A percentile compares a stretch with the other conserved stretches of the same genome.
Conservation (phyloP, 2,329 filamentous ascomycete species). For the Aspergillus fijiensis region DNA sequence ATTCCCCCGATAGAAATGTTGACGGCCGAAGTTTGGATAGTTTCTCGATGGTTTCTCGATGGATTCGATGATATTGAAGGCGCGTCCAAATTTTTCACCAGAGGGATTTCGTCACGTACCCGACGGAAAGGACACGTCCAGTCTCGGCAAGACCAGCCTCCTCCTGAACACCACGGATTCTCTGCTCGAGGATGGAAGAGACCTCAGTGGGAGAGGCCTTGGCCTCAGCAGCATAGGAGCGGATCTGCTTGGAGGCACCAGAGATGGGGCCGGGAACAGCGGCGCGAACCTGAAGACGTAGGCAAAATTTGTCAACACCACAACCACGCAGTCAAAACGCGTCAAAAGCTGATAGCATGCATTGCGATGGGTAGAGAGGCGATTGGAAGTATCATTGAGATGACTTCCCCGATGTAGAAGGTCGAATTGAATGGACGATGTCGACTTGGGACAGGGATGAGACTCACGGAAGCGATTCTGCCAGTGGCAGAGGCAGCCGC, state of each 20-base stretch:
- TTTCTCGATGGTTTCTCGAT: constrained; percentile 17
- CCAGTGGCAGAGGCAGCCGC: constrained; percentile 88
- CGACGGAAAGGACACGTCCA: constrained; percentile 96
- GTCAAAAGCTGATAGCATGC: constrained; percentile 22
- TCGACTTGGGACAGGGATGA: constrained; percentile 46
- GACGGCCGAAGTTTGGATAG: constrained; percentile 19
- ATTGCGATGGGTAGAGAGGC: constrained; percentile 22
- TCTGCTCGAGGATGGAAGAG: constrained; percentile 98
- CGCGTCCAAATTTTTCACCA: constrained; percentile 32
- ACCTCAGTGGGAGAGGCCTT: constrained; percentile 98
- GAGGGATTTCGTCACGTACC: constrained; percentile 64
- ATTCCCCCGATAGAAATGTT: neutral
- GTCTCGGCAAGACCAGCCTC: constrained; percentile 96
- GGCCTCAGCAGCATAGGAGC: constrained; percentile 86
- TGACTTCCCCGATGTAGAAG: constrained; percentile 34
- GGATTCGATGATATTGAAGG: constrained; percentile 30
- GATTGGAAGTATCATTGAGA: constrained; percentile 33
- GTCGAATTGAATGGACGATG: constrained; percentile 31
- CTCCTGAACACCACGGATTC: constrained; percentile 97
- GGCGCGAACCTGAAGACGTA: constrained; percentile 70
- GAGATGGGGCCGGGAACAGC: constrained; percentile 75
- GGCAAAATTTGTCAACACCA: constrained; percentile 50
- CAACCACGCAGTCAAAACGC: constrained; percentile 42
- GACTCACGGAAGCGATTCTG: constrained; percentile 93
- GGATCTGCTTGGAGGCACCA: constrained; percentile 68